These are phyloP conservation scores for Neofusicoccum cordaticola DNA, from an alignment of 2,329 filamentous ascomycete species.

Conservation along the genomic window DNA sequence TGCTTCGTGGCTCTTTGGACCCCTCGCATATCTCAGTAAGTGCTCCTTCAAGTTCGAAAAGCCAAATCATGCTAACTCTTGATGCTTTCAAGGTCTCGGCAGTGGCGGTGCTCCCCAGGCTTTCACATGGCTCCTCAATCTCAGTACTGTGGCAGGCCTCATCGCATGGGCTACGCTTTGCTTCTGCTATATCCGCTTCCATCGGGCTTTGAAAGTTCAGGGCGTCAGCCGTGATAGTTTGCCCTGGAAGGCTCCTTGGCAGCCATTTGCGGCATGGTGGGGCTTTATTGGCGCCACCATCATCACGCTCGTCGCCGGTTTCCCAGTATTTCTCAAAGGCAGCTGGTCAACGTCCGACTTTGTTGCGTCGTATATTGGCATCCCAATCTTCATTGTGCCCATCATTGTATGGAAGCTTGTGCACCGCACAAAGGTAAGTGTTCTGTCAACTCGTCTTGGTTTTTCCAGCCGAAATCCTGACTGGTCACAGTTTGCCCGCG, in stretches of 20 bases:
- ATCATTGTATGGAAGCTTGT: slow-evolving; percentile 43
- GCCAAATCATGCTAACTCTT: slow-evolving; percentile 14
- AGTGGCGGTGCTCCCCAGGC: neutral
- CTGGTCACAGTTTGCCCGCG: slow-evolving; percentile 22
- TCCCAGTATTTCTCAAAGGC: neutral
- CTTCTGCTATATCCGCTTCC: slow-evolving; percentile 39
- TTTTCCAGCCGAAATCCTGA: no score
- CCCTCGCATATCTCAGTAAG: slow-evolving; percentile 43
- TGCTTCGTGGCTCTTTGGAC: slow-evolving; percentile 39
- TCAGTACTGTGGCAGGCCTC: neutral
- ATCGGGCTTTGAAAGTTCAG: slow-evolving; percentile 46
- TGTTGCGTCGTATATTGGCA: slow-evolving; percentile 27
- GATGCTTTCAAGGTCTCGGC: slow-evolving; percentile 16
- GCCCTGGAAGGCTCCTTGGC: neutral
- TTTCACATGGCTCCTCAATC: slow-evolving; percentile 15
- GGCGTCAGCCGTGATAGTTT: slow-evolving; percentile 40
- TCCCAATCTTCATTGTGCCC: slow-evolving; percentile 37
- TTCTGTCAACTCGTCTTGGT: no score
- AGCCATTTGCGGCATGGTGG: neutral
- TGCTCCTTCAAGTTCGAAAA: slow-evolving; percentile 54
- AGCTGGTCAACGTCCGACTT: neutral
- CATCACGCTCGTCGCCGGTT: neutral
- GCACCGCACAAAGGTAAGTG: slow-evolving; percentile 37
- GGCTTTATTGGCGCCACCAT: neutral
- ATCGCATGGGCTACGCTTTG: neutral